A percentile compares a stretch with the other conserved stretches of the same genome.
phyloP scores from a whole-genome alignment of 768 basidiomycete genomes.

The Phlegmacium glaucopus region DNA sequence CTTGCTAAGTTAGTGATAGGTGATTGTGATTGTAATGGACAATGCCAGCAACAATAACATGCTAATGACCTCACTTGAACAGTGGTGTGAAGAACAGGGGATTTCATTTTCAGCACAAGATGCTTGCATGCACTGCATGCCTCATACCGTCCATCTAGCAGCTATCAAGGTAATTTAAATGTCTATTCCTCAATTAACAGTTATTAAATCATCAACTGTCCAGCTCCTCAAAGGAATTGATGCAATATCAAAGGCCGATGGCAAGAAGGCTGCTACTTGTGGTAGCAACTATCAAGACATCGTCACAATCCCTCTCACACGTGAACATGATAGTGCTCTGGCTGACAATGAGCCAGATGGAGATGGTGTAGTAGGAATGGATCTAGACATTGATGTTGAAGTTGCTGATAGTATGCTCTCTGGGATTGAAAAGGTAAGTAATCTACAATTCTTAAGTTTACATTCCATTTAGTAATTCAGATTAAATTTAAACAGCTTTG shows the following conservation, averaged over 20 bases:
- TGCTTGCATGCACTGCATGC: constrained; percentile 31
- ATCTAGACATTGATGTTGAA: too few species aligned
- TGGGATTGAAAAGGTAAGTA: too few species aligned
- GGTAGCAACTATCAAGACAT: constrained; percentile 22
- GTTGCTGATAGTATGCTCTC: too few species aligned
- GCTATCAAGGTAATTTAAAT: constrained; percentile 13
- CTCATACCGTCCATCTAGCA: too few species aligned
- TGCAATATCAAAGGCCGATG: constrained; percentile 16
- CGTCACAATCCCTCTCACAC: constrained; percentile 6
- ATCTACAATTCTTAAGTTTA: too few species aligned
- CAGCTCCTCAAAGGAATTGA: constrained; percentile 32
- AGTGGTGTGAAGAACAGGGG: constrained; percentile 5
- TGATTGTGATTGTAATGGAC: constrained; percentile 31
- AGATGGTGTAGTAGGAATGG: too few species aligned
- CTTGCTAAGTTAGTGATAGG: constrained; percentile 8
- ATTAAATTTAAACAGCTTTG: too few species aligned
- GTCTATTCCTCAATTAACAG: too few species aligned
- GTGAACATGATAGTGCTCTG: neutral
- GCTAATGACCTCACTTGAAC: constrained; percentile 18
- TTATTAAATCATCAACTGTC: neutral
- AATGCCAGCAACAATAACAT: constrained; percentile 36
- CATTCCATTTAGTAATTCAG: too few species aligned
- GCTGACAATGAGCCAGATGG: too few species aligned
- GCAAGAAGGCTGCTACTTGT: constrained; percentile 11
- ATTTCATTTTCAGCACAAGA: constrained; percentile 22